Evolutionary conservation across 345 rosid genomes (phyloP).

Genomic region (Lepidium africanum): DNA sequence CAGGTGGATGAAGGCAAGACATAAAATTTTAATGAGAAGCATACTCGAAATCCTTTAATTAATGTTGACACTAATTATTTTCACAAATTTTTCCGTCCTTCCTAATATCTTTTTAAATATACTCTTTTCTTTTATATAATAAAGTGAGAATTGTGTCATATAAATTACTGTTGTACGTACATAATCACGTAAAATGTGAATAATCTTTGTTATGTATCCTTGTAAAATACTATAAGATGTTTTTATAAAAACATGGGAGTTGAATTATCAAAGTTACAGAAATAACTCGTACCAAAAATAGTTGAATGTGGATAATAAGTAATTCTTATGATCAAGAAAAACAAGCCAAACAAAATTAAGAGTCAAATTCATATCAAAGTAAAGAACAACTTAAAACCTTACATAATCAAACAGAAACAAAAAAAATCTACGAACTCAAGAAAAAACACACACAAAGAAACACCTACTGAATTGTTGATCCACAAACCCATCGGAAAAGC

Average conservation of each 20-base stretch:
- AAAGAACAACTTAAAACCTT: not conserved
- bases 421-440: slow-evolving; percentile 7
- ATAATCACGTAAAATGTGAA: too few species aligned
- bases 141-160: too few species aligned
- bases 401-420: slow-evolving; percentile 15
- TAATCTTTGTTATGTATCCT: too few species aligned
- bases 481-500: slow-evolving; percentile 8
- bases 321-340: not conserved
- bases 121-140: too few species aligned
- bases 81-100: too few species aligned
- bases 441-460: not conserved
- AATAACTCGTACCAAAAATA: not conserved
- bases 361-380: slow-evolving; percentile 9
- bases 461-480: slow-evolving; percentile 17
- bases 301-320: not conserved
- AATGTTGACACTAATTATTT: too few species aligned
- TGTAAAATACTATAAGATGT: not conserved
- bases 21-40: too few species aligned
- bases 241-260: not conserved
- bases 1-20: too few species aligned
- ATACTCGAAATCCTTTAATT: too few species aligned
- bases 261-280: not conserved
- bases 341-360: not conserved
- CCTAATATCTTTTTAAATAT: too few species aligned
- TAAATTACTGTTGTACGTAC: too few species aligned